Evolutionary conservation across 164 flowering plant genomes (phyloP), one percentile per base, ranked within the genome.

Genomic region (Saururus chinensis): DNA sequence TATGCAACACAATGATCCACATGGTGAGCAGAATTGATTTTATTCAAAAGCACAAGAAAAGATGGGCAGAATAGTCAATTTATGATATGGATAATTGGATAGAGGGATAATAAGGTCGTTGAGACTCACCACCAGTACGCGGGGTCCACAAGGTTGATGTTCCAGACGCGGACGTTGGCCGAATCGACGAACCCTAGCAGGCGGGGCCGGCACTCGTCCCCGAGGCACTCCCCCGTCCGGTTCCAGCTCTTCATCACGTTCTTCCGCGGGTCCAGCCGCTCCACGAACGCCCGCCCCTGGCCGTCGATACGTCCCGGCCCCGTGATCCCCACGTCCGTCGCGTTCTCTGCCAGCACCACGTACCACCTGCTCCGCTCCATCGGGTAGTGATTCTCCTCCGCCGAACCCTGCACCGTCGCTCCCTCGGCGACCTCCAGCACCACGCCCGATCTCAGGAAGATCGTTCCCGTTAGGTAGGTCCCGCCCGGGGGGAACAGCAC

Each of bases 221-320:
- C 99, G 17, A 40, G 61, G 65, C 97, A 93, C 42, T 71, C 79
- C 0, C 98, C 95, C 6, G 91, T 93, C 41, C 30, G 37, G 51
- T 93, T 93, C 98, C 98, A 93, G 51, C 98, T 93, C 75, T 84
- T 89, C 97, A 90, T 93, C 78, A 93, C 92, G 67, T 88, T 90
- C 82, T 88, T 90, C 82, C 64, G 72, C 70, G 76, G 77, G 51
- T 85, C 83, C 35, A 72, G 62, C 60, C 75, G 74, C 79, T 61
- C 59, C 69, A 88, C 92, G 63, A 89, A 90, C 75, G 74, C 53
- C 76, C 68, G 35, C 20, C 92, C 89, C 68, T 87, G 95, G 1
- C 98, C 98, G 65, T 93, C 81, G 64, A 93, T 77, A 71, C 67
- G 85, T 7, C 98, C 97, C 0, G 84, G 87, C 19, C 97, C 98